phyloP scores from a whole-genome alignment of 108 stramenopile species.

The Stephanodiscus triporus region DNA sequence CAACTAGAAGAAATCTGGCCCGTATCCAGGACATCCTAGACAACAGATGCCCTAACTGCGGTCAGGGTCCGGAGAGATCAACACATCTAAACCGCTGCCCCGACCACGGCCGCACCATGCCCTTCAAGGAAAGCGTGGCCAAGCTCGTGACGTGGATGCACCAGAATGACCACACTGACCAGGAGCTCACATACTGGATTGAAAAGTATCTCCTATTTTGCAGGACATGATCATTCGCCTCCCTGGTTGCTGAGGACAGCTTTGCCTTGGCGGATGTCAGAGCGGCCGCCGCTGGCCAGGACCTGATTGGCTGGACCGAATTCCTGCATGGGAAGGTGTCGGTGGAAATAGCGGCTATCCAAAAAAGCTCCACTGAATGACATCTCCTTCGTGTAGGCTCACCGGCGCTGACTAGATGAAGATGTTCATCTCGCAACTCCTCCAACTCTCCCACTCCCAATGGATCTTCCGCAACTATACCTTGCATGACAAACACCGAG shows the following conservation, averaged over 20 bases:
- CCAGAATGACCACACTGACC: neutral
- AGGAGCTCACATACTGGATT: neutral
- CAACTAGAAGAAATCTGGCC: neutral
- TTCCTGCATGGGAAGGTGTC: conserved; percentile 3
- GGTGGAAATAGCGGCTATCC: neutral
- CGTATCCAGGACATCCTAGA: neutral
- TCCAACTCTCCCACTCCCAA: neutral
- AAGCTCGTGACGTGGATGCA: neutral
- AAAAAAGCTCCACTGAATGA: neutral
- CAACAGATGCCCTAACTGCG: neutral
- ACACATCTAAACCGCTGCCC: neutral
- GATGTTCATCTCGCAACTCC: neutral
- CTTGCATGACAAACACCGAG: too few species aligned
- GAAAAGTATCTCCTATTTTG: neutral
- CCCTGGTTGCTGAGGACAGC: neutral
- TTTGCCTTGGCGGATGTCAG: neutral
- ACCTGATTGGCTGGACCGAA: neutral
- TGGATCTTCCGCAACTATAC: too few species aligned
- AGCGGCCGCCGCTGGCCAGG: neutral
- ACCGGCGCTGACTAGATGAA: neutral
- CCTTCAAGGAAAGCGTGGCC: neutral
- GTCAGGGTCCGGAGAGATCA: neutral
- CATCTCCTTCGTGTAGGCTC: neutral
- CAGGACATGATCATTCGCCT: neutral
- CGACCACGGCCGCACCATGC: neutral